These are phyloP conservation scores for Quercus tomentella DNA, from an alignment of 331 rosid genomes.

Conservation along the genomic window DNA sequence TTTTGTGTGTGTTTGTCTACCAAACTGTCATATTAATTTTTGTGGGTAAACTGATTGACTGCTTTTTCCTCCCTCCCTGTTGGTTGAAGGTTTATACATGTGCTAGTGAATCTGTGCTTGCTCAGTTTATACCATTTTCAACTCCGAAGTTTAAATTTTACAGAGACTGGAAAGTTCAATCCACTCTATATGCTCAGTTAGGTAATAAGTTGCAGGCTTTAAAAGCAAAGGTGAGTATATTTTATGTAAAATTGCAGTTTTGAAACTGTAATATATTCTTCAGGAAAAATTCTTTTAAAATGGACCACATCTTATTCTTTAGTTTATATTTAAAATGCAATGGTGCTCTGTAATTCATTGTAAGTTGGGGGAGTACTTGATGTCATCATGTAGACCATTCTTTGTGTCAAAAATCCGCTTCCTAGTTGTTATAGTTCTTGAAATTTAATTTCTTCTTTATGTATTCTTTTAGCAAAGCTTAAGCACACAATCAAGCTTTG, in stretches of 20 bases:
- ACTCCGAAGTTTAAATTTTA: constrained; percentile 66
- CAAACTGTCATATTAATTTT: neutral
- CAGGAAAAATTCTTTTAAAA: neutral
- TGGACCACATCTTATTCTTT: neutral
- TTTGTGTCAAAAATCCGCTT: neutral
- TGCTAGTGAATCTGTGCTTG: constrained; percentile 58
- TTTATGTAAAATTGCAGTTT: constrained; percentile 4
- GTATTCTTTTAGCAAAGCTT: too few species aligned
- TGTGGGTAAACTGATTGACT: neutral
- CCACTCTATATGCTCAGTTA: constrained; percentile 21
- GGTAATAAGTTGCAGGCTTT: constrained; percentile 23
- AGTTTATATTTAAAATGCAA: neutral
- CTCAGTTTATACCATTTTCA: constrained; percentile 56
- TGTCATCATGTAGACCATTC: neutral
- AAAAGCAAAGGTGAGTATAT: constrained; percentile 46
- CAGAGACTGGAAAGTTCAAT: constrained; percentile 29
- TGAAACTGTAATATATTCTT: neutral
- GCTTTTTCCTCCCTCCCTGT: neutral
- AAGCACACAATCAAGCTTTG: too few species aligned
- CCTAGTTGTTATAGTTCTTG: neutral
- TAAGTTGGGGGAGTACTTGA: too few species aligned
- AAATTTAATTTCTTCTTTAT: too few species aligned
- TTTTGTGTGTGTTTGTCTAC: neutral
- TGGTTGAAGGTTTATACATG: constrained; percentile 75
- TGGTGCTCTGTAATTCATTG: too few species aligned